phyloP scores from a whole-genome alignment of 345 rosid species.

The Odontarrhena argentea region DNA sequence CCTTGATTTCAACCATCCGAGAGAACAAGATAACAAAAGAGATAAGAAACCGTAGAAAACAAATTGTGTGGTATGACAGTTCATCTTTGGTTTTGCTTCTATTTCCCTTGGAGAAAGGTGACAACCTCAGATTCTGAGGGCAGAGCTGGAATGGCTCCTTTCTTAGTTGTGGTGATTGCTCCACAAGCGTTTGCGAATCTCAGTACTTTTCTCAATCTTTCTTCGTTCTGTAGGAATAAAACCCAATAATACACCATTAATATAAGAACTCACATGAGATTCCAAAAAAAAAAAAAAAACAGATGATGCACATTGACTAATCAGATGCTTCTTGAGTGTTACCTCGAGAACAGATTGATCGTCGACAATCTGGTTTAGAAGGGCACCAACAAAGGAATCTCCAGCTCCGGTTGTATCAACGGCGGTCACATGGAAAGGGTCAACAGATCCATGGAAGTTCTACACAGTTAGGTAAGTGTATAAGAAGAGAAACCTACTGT shows the following conservation, averaged over 20 bases:
- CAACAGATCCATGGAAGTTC: conserved; percentile 80
- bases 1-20: conserved; percentile 5
- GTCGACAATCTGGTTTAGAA: conserved; percentile 70
- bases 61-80: conserved; percentile 14
- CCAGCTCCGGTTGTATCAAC: conserved; percentile 99
- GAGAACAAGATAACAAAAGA: conserved; percentile 27
- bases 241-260: not conserved
- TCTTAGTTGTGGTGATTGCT: conserved; percentile 96
- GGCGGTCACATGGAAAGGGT: conserved; percentile 77
- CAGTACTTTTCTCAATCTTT: conserved; percentile 70
- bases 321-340: conserved; percentile 16
- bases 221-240: conserved; percentile 56
- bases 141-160: conserved; percentile 98
- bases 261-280: too few species aligned
- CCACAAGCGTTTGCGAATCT: conserved; percentile 92
- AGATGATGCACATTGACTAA: not conserved
- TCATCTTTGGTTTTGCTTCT: not conserved
- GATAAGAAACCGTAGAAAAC: conserved; percentile 8
- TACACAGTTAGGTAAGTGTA: conserved; percentile 34
- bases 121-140: conserved; percentile 64
- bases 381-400: conserved; percentile 92
- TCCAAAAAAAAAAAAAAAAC: too few species aligned
- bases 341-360: conserved; percentile 85
- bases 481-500: conserved; percentile 13
- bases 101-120: conserved; percentile 49